Evolutionary conservation across 805 yeast genomes (phyloP).

Genomic region (Yarrowia bubula): DNA sequence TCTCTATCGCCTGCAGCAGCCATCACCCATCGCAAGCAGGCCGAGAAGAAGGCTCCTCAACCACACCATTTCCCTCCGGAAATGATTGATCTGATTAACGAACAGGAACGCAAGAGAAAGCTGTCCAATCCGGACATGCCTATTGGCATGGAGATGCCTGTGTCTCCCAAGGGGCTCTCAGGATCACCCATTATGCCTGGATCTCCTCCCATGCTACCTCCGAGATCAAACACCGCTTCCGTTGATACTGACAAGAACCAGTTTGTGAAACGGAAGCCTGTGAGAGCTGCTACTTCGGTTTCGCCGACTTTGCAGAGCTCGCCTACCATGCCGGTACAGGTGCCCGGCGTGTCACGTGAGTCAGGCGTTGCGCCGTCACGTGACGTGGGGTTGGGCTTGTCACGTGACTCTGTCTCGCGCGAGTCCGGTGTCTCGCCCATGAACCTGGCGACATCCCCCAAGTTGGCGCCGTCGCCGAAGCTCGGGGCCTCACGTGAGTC

Average conservation of each 20-base stretch:
- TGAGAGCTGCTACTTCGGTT: neutral
- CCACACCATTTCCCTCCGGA: conserved; percentile 38
- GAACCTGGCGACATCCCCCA: neutral
- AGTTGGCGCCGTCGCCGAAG: neutral
- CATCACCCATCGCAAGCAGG: conserved; percentile 4
- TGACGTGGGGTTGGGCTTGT: neutral
- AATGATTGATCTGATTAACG: conserved; percentile 30
- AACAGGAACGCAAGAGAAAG: conserved; percentile 18
- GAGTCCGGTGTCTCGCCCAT: neutral
- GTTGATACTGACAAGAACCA: conserved; percentile 18
- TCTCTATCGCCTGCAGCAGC: conserved; percentile 1
- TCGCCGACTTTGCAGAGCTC: neutral
- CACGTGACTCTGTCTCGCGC: neutral
- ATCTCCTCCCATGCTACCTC: conserved; percentile 3
- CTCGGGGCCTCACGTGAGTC: neutral
- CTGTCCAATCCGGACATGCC: conserved; percentile 25
- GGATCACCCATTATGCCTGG: conserved; percentile 8
- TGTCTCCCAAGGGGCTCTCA: no score
- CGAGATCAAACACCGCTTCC: conserved; percentile 8
- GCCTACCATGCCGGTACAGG: neutral
- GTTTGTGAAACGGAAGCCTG: conserved; percentile 24
- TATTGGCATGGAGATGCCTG: conserved; percentile 17
- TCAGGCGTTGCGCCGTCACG: neutral
- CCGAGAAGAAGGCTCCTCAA: conserved; percentile 32
- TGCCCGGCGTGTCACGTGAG: neutral